A percentile compares a stretch with the other conserved stretches of the same genome.
These are phyloP conservation scores for Russula griseocarnosa DNA, from an alignment of 768 basidiomycete genomes.

Conservation along the genomic window DNA sequence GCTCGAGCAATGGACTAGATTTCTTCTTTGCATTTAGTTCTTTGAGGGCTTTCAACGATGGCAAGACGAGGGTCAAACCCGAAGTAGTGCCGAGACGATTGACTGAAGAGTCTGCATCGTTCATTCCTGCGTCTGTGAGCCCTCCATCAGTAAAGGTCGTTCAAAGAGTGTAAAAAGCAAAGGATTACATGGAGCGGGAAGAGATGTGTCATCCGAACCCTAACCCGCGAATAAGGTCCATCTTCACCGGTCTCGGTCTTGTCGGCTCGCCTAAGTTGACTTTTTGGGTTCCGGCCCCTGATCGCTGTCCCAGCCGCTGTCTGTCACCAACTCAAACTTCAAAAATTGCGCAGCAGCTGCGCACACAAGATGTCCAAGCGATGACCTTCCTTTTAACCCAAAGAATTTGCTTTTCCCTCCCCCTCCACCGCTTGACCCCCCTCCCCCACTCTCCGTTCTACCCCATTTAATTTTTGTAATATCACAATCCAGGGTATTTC, in stretches of 20 bases:
- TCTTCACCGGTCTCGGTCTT: too few relatives aligned
- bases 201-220: not conserved
- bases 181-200: conserved; percentile 1
- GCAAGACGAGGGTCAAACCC: too few relatives aligned
- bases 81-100: not conserved
- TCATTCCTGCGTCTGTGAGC: conserved; percentile 11
- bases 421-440: too few relatives aligned
- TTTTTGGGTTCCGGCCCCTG: conserved; percentile 1
- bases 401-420: too few relatives aligned
- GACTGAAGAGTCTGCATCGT: conserved; percentile 1
- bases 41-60: not conserved
- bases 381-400: too few relatives aligned
- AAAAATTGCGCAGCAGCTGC: not conserved
- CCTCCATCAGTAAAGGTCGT: not conserved
- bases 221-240: conserved; percentile 1
- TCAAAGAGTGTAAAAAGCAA: not conserved
- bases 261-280: conserved; percentile 1
- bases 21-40: conserved; percentile 52
- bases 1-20: conserved; percentile 31
- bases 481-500: too few relatives aligned
- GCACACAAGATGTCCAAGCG: not conserved
- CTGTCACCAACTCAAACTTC: not conserved
- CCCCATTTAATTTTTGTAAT: not conserved
- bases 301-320: not conserved
- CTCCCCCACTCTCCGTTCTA: not conserved